phyloP scores from a whole-genome alignment of 1,139 yeast species.

The Kurtzmaniella quercitrusa region DNA sequence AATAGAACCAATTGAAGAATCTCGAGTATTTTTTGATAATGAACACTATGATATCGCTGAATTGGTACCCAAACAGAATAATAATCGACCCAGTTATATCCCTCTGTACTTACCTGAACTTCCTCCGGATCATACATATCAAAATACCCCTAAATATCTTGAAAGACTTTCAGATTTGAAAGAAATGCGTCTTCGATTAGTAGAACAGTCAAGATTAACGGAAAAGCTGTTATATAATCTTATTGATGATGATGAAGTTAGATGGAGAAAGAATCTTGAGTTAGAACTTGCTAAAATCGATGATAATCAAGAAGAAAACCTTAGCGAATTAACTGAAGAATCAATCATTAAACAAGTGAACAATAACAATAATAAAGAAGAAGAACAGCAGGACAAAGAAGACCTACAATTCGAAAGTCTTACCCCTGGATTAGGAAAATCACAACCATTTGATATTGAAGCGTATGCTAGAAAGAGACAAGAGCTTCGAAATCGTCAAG shows the following conservation, averaged over 20 bases:
- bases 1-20: constrained; percentile 22
- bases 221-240: constrained; percentile 70
- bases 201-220: constrained; percentile 75
- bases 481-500: constrained; percentile 17
- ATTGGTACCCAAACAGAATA: constrained; percentile 50
- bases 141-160: constrained; percentile 65
- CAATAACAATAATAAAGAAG: constrained; percentile 11
- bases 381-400: constrained; percentile 3
- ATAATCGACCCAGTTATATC: constrained; percentile 47
- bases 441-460: constrained; percentile 43
- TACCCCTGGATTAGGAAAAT: neutral
- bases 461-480: constrained; percentile 50
- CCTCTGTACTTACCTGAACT: constrained; percentile 79
- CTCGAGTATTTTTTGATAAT: constrained; percentile 38
- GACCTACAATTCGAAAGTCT: constrained; percentile 10
- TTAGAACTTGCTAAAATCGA: constrained; percentile 13
- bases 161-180: constrained; percentile 69
- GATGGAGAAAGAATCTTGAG: constrained; percentile 29
- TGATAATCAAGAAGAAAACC: constrained; percentile 13
- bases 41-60: constrained; percentile 49
- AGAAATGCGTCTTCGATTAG: constrained; percentile 62
- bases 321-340: constrained; percentile 15
- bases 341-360: constrained; percentile 21
- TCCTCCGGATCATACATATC: constrained; percentile 92
- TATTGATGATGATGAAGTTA: constrained; percentile 39